phyloP scores from a whole-genome alignment of 352 stramenopile species.

The Phytophthora sp. region DNA sequence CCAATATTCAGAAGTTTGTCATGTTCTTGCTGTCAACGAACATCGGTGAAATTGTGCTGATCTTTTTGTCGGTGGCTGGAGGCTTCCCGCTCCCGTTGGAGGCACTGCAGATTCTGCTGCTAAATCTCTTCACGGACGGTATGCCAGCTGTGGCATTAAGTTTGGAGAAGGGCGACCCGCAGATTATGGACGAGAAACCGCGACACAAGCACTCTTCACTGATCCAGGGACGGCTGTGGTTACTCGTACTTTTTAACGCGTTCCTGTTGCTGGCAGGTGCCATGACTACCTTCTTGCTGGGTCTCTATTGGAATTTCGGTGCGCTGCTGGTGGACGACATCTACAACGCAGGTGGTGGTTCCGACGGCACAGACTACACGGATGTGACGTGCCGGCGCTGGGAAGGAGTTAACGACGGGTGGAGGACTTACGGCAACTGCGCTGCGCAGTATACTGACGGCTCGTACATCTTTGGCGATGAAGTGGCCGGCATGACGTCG shows the following conservation, averaged over 20 bases:
- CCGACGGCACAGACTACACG: conserved; percentile 49
- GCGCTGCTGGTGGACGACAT: conserved; percentile 57
- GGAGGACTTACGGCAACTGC: conserved; percentile 67
- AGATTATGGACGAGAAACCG: conserved; percentile 70
- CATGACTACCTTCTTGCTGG: conserved; percentile 57
- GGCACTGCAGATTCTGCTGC: conserved; percentile 97
- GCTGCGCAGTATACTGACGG: conserved; percentile 43
- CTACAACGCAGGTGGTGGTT: conserved; percentile 49
- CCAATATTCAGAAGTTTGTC: conserved; percentile 99
- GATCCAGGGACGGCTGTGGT: conserved; percentile 69
- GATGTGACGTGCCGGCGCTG: conserved; percentile 66
- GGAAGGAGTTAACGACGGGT: conserved; percentile 53
- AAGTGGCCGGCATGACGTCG: conserved; percentile 26
- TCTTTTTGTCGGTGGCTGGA: conserved; percentile 67
- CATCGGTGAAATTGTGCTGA: conserved; percentile 94
- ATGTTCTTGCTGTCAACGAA: conserved; percentile 98
- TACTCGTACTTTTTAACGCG: conserved; percentile 65
- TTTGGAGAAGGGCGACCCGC: conserved; percentile 70
- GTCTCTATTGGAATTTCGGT: conserved; percentile 81
- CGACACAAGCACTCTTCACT: conserved; percentile 60
- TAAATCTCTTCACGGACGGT: conserved; percentile 99
- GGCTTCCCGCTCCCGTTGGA: conserved; percentile 89
- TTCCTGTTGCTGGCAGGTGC: conserved; percentile 53
- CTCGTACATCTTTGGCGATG: conserved; percentile 58
- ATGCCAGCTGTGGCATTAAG: conserved; percentile 79